A percentile compares a stretch with the other conserved stretches of the same genome.
Conservation (phyloP, 257 asterid species). For the Osmanthus fragrans region DNA sequence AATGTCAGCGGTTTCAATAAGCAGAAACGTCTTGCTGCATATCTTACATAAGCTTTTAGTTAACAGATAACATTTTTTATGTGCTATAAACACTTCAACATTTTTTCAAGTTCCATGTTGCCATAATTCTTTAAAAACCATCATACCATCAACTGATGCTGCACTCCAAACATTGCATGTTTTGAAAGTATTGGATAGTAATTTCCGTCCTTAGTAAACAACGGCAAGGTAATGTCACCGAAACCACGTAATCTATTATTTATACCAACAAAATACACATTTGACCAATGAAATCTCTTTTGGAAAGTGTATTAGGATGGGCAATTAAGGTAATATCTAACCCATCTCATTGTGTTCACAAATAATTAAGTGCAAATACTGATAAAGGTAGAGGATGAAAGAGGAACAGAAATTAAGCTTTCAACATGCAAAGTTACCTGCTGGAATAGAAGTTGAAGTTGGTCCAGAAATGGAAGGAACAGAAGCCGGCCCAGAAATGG, state of each 20-base stretch:
- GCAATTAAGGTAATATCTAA: neutral
- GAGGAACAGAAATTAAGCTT: neutral
- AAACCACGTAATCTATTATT: neutral
- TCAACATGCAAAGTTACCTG: conserved; percentile 18
- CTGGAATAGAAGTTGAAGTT: conserved; percentile 17
- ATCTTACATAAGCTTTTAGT: conserved; percentile 7
- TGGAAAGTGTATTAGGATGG: neutral
- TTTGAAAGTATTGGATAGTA: neutral
- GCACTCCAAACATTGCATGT: neutral
- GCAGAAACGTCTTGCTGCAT: neutral
- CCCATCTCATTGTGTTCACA: neutral
- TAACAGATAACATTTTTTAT: neutral
- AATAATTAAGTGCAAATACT: neutral
- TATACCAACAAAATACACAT: neutral
- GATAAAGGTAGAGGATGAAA: neutral
- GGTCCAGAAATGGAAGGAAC: conserved; percentile 33
- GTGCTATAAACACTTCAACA: neutral
- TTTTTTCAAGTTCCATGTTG: conserved; percentile 9
- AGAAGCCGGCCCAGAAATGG: conserved; percentile 62
- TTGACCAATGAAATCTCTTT: neutral
- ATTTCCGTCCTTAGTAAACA: neutral
- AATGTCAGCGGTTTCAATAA: conserved; percentile 23
- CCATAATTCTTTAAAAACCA: neutral
- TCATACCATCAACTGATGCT: neutral
- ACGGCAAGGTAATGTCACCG: neutral